phyloP scores from a whole-genome alignment of 164 flowering plant species.

The Berberis thunbergii region DNA sequence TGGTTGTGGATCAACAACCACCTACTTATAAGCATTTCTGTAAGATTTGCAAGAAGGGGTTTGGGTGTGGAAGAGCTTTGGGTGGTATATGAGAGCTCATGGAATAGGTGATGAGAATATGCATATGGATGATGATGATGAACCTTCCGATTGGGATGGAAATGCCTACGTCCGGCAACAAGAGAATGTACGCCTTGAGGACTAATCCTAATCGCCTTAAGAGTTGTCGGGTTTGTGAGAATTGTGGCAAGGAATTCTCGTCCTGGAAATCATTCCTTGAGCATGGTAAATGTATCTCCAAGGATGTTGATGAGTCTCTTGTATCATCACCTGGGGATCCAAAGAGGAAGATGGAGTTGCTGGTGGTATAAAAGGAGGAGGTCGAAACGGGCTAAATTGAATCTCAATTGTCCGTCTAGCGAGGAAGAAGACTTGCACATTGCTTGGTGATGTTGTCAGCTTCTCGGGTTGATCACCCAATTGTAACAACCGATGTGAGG shows the following conservation, averaged over 20 bases:
- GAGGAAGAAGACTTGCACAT: conserved; percentile 84
- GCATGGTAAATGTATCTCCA: conserved; percentile 66
- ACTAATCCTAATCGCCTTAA: conserved; percentile 78
- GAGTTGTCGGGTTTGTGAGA: conserved; percentile 60
- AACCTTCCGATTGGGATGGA: conserved; percentile 24
- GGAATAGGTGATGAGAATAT: conserved; percentile 70
- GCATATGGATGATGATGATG: conserved; percentile 42
- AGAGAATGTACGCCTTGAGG: conserved; percentile 66
- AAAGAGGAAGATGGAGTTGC: conserved; percentile 35
- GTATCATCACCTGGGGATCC: conserved; percentile 41
- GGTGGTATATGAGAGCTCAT: conserved; percentile 98
- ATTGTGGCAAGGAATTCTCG: conserved; percentile 77
- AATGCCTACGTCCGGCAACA: conserved; percentile 27
- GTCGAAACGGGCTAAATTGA: conserved; percentile 35
- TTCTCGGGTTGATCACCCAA: conserved; percentile 33
- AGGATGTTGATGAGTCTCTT: conserved; percentile 36
- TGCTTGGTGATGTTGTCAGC: conserved; percentile 78
- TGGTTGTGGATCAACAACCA: conserved; percentile 38
- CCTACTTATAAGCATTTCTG: conserved; percentile 64
- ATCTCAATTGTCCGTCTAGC: conserved; percentile 31
- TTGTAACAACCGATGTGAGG: conserved; percentile 15
- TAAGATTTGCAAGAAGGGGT: conserved; percentile 84
- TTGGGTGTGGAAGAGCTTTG: conserved; percentile 84
- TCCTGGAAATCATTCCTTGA: conserved; percentile 92
- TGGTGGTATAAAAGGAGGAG: conserved; percentile 77